A percentile compares a stretch with the other conserved stretches of the same genome.
Evolutionary conservation across 192 early-diverging fungal species (phyloP).

Genomic region (Backusella morwellensis): DNA sequence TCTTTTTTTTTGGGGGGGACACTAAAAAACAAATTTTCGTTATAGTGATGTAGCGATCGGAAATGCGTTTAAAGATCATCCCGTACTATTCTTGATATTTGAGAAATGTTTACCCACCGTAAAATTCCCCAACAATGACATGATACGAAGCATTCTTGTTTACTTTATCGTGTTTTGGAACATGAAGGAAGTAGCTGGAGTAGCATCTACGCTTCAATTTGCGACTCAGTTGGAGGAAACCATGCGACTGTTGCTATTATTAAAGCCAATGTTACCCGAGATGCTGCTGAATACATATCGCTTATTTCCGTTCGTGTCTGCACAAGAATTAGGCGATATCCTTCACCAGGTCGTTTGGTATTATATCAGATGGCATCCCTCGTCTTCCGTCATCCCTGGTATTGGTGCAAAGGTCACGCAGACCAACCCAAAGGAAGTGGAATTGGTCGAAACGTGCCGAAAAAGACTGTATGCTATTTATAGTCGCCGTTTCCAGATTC

Average conservation of each 20-base stretch:
- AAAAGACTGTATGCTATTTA: conserved; percentile 5
- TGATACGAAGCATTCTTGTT: conserved; percentile 26
- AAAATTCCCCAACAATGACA: background rate
- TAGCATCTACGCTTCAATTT: conserved; percentile 15
- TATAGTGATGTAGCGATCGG: too few species aligned
- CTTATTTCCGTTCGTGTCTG: conserved; percentile 20
- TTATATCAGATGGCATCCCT: conserved; percentile 14
- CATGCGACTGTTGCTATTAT: background rate
- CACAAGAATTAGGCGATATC: conserved; percentile 13
- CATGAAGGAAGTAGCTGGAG: conserved; percentile 19
- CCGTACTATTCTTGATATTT: conserved; percentile 21
- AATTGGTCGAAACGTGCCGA: conserved; percentile 1
- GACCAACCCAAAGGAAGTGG: background rate
- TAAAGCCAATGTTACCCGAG: conserved; percentile 6
- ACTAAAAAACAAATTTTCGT: too few species aligned
- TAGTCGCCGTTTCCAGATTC: background rate
- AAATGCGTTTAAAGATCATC: conserved; percentile 34
- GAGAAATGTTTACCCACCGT: conserved; percentile 6
- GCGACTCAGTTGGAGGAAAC: conserved; percentile 30
- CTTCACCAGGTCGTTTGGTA: conserved; percentile 14
- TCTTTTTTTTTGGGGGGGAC: background rate
- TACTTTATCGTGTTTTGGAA: conserved; percentile 40
- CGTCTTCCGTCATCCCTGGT: conserved; percentile 10
- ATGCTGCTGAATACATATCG: background rate
- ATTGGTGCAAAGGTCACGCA: background rate